phyloP scores from a whole-genome alignment of 2,329 filamentous ascomycete genomes.

The Colletotrichum sp. region DNA sequence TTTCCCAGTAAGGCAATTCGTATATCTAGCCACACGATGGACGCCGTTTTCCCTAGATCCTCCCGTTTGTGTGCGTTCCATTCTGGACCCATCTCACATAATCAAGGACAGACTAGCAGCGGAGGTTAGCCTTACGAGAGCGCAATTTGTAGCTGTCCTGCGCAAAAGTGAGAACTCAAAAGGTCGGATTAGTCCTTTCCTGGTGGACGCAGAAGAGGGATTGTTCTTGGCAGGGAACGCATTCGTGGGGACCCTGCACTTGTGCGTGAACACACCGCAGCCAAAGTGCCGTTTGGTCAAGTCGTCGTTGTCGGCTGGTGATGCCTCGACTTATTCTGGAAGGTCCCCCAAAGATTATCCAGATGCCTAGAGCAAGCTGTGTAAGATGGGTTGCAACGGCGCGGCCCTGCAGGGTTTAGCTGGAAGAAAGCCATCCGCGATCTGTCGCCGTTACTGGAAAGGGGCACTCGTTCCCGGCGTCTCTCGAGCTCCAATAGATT shows the following conservation, averaged over 20 bases:
- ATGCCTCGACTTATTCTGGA: neutral
- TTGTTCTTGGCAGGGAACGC: neutral
- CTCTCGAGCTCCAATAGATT: neutral
- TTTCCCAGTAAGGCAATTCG: conserved; percentile 4
- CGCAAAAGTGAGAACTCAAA: neutral
- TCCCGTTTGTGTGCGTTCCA: neutral
- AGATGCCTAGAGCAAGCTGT: neutral
- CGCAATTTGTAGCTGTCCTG: neutral
- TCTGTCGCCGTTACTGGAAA: neutral
- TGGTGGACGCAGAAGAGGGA: neutral
- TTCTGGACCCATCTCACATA: neutral
- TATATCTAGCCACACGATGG: conserved; percentile 3
- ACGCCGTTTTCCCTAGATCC: neutral
- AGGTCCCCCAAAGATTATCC: neutral
- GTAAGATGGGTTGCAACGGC: neutral
- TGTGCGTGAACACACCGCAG: neutral
- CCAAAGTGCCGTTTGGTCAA: neutral
- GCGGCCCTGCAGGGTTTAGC: neutral
- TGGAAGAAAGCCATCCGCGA: neutral
- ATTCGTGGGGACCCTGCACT: neutral
- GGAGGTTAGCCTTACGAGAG: neutral
- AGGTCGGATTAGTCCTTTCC: neutral
- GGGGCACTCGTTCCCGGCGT: neutral
- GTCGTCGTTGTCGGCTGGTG: neutral
- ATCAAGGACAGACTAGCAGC: neutral